Conservation (phyloP, 2,329 filamentous ascomycete species). For the Alternaria sp. region DNA sequence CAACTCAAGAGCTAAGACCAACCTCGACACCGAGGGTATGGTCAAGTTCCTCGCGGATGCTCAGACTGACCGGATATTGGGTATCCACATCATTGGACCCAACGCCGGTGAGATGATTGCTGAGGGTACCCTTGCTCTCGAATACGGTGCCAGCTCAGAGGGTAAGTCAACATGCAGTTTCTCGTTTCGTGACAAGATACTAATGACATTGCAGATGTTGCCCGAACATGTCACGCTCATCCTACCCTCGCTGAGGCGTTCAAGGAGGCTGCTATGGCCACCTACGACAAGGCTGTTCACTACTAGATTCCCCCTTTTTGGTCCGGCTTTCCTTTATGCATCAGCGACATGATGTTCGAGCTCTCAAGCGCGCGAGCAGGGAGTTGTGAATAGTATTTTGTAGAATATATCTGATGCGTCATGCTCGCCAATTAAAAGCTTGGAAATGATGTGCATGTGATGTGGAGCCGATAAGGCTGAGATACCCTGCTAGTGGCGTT, state of each 20-base stretch:
- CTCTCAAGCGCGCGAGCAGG: constrained; percentile 39
- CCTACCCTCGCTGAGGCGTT: constrained; percentile 96
- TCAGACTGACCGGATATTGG: constrained; percentile 94
- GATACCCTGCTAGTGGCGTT: constrained; percentile 26
- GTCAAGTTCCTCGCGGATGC: constrained; percentile 98
- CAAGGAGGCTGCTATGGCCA: constrained; percentile 99
- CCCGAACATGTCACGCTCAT: constrained; percentile 92
- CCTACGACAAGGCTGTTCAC: constrained; percentile 94
- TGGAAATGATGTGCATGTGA: constrained; percentile 10
- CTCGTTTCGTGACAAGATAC: constrained; percentile 1
- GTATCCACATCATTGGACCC: constrained; percentile 94
- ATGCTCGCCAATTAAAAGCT: constrained; percentile 36
- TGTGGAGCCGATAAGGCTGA: constrained; percentile 34
- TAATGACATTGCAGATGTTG: constrained; percentile 45
- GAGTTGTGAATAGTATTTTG: constrained; percentile 54
- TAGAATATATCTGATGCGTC: constrained; percentile 50
- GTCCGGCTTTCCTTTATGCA: constrained; percentile 42
- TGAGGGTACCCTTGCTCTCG: constrained; percentile 91
- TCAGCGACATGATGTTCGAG: constrained; percentile 47
- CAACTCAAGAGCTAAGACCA: constrained; percentile 99
- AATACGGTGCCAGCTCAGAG: constrained; percentile 95
- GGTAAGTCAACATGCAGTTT: constrained; percentile 66
- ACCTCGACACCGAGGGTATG: constrained; percentile 92
- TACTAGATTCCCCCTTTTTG: constrained; percentile 64
- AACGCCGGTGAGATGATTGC: constrained; percentile 99